These are phyloP conservation scores for Zasmidium cellare DNA, from an alignment of 2,329 filamentous ascomycete species.

Conservation along the genomic window DNA sequence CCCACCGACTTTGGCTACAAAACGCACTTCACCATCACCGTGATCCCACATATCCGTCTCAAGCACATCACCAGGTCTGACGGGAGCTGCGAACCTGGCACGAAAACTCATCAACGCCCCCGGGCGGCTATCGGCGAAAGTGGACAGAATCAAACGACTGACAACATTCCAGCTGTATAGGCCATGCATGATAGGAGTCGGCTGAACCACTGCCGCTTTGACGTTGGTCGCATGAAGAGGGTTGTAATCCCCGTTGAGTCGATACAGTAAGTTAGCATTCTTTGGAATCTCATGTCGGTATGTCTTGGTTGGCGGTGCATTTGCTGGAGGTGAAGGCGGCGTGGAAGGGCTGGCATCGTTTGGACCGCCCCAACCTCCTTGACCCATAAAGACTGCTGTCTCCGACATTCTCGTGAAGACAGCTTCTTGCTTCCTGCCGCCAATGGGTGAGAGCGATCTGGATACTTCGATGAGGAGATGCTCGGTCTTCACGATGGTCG, in stretches of 20 bases:
- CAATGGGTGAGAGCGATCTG: background rate
- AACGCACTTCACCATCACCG: conserved; percentile 37
- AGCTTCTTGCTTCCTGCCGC: conserved; percentile 54
- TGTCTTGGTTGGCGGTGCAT: background rate
- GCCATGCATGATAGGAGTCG: conserved; percentile 87
- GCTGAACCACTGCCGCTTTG: conserved; percentile 68
- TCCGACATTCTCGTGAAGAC: conserved; percentile 68
- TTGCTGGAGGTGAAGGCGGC: background rate
- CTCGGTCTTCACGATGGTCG: conserved; percentile 78
- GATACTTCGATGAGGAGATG: conserved; percentile 68
- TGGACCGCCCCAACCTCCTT: conserved; percentile 80
- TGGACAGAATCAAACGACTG: conserved; percentile 68
- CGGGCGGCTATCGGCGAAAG: conserved; percentile 72
- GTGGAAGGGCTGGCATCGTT: conserved; percentile 59
- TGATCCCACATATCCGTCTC: conserved; percentile 74
- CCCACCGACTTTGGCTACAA: conserved; percentile 5
- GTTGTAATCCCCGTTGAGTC: conserved; percentile 91
- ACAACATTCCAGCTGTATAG: conserved; percentile 82
- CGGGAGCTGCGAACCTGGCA: conserved; percentile 80
- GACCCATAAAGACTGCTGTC: conserved; percentile 75
- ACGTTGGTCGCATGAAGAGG: conserved; percentile 86
- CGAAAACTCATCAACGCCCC: conserved; percentile 82
- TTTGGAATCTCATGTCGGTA: conserved; percentile 43
- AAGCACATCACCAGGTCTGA: conserved; percentile 78
- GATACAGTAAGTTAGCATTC: conserved; percentile 72